Conservation (phyloP, 768 basidiomycete species). For the Tricholoma terreum region DNA sequence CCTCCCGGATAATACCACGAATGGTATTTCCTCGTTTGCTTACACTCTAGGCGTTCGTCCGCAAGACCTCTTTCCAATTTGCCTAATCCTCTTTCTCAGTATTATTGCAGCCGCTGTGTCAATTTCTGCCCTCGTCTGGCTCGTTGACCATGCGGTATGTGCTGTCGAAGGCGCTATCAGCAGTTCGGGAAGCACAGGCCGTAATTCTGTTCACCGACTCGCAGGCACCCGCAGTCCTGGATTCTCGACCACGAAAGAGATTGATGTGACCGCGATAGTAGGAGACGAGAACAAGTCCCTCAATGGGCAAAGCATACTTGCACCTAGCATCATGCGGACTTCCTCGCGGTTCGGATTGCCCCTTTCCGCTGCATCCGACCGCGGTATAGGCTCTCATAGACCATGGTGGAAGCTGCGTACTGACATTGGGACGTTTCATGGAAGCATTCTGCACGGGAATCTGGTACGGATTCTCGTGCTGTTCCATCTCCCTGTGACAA, state of each 20-base stretch:
- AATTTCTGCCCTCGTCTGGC: constrained; percentile 70
- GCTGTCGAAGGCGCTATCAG: constrained; percentile 26
- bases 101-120: constrained; percentile 71
- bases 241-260: constrained; percentile 48
- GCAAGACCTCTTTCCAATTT: constrained; percentile 78
- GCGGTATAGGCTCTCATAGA: constrained; percentile 36
- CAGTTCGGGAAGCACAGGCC: constrained; percentile 9
- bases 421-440: constrained; percentile 75
- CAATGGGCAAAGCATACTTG: constrained; percentile 33
- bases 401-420: constrained; percentile 56
- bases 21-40: constrained; percentile 82
- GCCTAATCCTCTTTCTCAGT: constrained; percentile 78
- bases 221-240: constrained; percentile 37
- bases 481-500: constrained; percentile 93
- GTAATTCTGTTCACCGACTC: constrained; percentile 15
- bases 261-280: constrained; percentile 24
- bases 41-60: constrained; percentile 80
- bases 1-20: constrained; percentile 55
- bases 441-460: constrained; percentile 82
- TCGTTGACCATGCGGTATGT: constrained; percentile 55
- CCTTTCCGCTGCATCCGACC: constrained; percentile 25
- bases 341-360: constrained; percentile 25
- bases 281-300: constrained; percentile 52
- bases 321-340: constrained; percentile 20
- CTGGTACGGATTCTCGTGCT: constrained; percentile 86